Evolutionary conservation across 768 basidiomycete genomes (phyloP).

Genomic region (Kwoniella mangroviensis): DNA sequence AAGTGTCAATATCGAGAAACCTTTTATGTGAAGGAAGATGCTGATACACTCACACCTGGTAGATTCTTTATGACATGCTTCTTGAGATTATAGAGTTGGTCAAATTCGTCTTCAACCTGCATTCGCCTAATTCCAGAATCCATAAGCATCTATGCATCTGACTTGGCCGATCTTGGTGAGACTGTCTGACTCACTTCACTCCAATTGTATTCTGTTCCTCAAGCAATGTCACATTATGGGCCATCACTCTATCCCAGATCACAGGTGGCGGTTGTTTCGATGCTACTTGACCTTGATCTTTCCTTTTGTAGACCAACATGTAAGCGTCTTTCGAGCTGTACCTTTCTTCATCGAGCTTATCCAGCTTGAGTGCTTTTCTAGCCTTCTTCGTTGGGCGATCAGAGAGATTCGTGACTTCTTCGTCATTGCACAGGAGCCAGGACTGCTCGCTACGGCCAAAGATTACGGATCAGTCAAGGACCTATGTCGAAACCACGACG

Average conservation of each 20-base stretch:
- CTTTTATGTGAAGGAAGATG: too few relatives aligned
- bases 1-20: neutral
- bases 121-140: constrained; percentile 12
- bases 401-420: constrained; percentile 71
- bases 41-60: constrained; percentile 27
- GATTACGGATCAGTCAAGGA: constrained; percentile 7
- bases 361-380: constrained; percentile 1
- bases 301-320: constrained; percentile 86
- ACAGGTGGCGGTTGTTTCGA: constrained; percentile 20
- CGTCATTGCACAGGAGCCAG: constrained; percentile 96
- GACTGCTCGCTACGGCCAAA: constrained; percentile 63
- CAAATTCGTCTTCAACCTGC: constrained; percentile 28
- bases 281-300: constrained; percentile 21
- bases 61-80: constrained; percentile 26
- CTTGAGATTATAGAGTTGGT: constrained; percentile 22
- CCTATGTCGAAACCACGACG: too few relatives aligned
- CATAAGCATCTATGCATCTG: neutral
- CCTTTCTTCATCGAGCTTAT: constrained; percentile 6
- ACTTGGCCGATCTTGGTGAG: neutral
- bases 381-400: constrained; percentile 30
- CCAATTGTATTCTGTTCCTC: constrained; percentile 22
- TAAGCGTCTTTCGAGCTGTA: constrained; percentile 79
- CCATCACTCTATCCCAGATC: constrained; percentile 17
- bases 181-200: constrained; percentile 26
- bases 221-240: constrained; percentile 15